Conservation (phyloP, 768 basidiomycete genomes). For the Suillus sp. region DNA sequence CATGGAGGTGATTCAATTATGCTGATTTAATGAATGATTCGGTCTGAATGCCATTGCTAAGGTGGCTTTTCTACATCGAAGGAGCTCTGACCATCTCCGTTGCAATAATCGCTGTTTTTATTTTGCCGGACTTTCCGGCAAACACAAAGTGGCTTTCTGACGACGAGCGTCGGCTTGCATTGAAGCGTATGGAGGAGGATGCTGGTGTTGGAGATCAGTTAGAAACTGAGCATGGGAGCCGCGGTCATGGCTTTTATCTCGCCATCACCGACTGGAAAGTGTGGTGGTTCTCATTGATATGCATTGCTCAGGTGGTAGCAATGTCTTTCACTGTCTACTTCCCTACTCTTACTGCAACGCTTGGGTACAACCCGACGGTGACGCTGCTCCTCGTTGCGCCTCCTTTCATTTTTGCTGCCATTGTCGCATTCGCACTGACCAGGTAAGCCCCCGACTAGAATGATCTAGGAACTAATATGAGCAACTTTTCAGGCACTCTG, state of each 20-base stretch:
- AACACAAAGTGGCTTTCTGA: conserved; percentile 40
- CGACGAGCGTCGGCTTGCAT: conserved; percentile 48
- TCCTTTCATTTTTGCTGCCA: conserved; percentile 64
- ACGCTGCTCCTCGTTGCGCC: conserved; percentile 77
- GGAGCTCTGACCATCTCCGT: conserved; percentile 47
- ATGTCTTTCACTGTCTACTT: conserved; percentile 80
- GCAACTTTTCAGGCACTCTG: conserved; percentile 56
- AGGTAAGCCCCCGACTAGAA: conserved; percentile 36
- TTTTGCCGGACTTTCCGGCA: conserved; percentile 51
- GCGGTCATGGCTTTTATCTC: conserved; percentile 49
- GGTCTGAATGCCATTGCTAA: conserved; percentile 20
- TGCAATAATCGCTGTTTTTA: conserved; percentile 45
- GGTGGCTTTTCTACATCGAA: conserved; percentile 53
- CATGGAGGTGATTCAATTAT: conserved; percentile 47
- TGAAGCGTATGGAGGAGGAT: conserved; percentile 65
- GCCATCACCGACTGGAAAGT: conserved; percentile 79
- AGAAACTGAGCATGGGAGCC: conserved; percentile 44
- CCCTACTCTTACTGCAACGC: conserved; percentile 72
- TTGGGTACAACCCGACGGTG: conserved; percentile 63
- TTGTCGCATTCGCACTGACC: conserved; percentile 54
- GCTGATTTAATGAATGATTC: neutral
- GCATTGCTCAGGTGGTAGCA: conserved; percentile 39
- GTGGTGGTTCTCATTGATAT: conserved; percentile 73
- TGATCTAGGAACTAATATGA: neutral
- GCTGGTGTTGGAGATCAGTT: conserved; percentile 55